Base-by-base conservation (phyloP, 1,139 yeast genomes). In the Waltiozyma sp. region DNA sequence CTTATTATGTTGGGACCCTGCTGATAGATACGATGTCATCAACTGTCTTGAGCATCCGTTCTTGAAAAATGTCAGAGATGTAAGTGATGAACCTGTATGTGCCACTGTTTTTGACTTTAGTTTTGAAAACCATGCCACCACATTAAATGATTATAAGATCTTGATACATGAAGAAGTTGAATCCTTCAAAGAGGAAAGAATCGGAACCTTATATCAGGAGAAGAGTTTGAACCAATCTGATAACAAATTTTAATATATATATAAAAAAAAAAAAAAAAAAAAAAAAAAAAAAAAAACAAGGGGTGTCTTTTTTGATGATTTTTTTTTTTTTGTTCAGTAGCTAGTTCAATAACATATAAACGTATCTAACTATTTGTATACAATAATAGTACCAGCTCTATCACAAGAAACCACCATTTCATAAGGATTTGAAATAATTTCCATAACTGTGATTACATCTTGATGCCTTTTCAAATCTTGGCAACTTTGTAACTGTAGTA, bases 321-420 rank as follows among this genome's bases (percentile, higher is more conserved):
- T n/a, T n/a, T n/a, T n/a, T n/a, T n/a, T n/a, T n/a, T n/a, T 16
- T 16, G 10, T 11, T 14, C 6, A 26, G 10, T 14, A 26, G 13
- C 6, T 13, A 26, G 13, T 6, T 26, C 10, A 21, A 21, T 21
- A 21, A 5, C 4, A 21, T 21, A 5, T 13, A 31, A 13, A 13
- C 18, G n/a, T 26, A 10, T 26, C 10, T 7, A 10, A 4, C 46
- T 57, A 75, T 54, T 69, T 72, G 58, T 72, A 78, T 2, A 83
- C 70, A 54, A 75, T 75, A 36, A 83, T 66, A 8, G 64, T 64
- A 0, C 93, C 93, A 39, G 73, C 65, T 41, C 85, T 59, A 52
- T 82, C 91, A 3, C 67, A 85, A 1, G 82, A 68, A 1, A 83
- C 63, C 7, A 82, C 58, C 78, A 82, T 72, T 40, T 72, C 75